A percentile compares a stretch with the other conserved stretches of the same genome.
These are phyloP conservation scores for Carnegiea gigantea DNA, from an alignment of 179 eudicot species.

Conservation along the genomic window DNA sequence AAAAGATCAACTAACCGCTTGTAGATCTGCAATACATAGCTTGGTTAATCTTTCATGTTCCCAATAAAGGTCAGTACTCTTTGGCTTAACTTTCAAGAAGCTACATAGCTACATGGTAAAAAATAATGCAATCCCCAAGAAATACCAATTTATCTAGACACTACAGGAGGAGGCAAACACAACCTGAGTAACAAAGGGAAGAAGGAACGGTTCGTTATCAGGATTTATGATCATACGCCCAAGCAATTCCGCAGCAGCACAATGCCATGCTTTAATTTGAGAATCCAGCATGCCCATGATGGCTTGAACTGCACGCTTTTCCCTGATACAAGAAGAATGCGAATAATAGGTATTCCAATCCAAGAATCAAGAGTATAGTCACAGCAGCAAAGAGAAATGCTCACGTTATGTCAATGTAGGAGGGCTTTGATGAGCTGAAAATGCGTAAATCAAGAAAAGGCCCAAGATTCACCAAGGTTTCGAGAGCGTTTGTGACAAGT, in stretches of 20 bases:
- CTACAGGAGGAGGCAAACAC: slow-evolving; percentile 6
- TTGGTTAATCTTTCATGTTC: background rate
- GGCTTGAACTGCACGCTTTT: slow-evolving; percentile 85
- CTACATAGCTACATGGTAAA: no score
- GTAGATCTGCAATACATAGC: slow-evolving; percentile 59
- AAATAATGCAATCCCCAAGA: background rate
- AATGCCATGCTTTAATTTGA: slow-evolving; percentile 80
- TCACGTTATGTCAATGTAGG: slow-evolving; percentile 85
- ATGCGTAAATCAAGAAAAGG: slow-evolving; percentile 84
- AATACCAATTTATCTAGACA: background rate
- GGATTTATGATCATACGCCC: slow-evolving; percentile 92
- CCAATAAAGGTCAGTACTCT: background rate
- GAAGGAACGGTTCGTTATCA: slow-evolving; percentile 89
- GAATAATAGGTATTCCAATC: background rate
- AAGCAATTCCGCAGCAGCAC: slow-evolving; percentile 92
- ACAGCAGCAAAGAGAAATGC: slow-evolving; percentile 23
- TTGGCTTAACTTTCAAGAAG: background rate
- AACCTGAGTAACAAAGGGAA: slow-evolving; percentile 87
- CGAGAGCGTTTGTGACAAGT: slow-evolving; percentile 92
- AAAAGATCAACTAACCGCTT: slow-evolving; percentile 80
- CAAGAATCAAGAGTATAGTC: background rate
- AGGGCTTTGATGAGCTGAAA: slow-evolving; percentile 94
- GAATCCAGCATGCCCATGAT: slow-evolving; percentile 85
- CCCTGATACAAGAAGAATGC: slow-evolving; percentile 42
- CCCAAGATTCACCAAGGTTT: slow-evolving; percentile 87